Percentiles rank a stretch among this genome's conserved stretches.
Conservation (phyloP, 176 grass and related monocot species). For the Hordeum marinum region DNA sequence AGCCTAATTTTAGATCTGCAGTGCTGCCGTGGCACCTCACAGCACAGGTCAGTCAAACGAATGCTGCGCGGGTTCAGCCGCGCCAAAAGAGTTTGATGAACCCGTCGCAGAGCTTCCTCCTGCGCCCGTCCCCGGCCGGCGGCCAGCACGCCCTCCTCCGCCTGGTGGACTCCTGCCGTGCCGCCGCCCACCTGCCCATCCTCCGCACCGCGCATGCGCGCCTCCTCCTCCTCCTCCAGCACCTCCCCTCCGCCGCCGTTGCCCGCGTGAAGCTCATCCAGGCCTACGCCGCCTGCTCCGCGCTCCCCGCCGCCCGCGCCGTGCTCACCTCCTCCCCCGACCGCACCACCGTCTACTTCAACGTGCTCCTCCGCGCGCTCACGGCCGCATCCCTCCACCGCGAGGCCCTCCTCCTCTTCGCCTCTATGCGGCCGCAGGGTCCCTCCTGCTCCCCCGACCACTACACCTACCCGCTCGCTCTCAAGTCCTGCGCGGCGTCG, state of each 20-base stretch:
- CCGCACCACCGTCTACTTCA: conserved; percentile 45
- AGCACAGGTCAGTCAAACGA: background rate
- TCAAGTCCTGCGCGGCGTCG: conserved; percentile 56
- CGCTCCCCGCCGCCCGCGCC: conserved; percentile 35
- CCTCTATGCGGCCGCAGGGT: conserved; percentile 31
- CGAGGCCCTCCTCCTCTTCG: conserved; percentile 55
- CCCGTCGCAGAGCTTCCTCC: conserved; percentile 5
- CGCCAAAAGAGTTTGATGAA: background rate
- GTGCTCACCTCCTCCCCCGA: conserved; percentile 31
- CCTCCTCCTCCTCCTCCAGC: conserved; percentile 38
- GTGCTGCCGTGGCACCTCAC: no score
- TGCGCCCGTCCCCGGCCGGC: background rate
- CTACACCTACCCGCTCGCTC: conserved; percentile 74
- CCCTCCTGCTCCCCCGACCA: conserved; percentile 43
- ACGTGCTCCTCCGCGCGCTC: conserved; percentile 68
- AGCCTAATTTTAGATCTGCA: no score
- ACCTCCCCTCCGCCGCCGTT: conserved; percentile 21
- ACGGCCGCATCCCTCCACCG: conserved; percentile 36
- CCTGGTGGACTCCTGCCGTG: conserved; percentile 43
- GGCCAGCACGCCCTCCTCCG: conserved; percentile 26
- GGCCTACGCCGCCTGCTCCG: conserved; percentile 61
- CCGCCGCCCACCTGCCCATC: conserved; percentile 26
- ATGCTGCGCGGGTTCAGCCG: background rate
- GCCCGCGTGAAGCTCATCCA: conserved; percentile 64
- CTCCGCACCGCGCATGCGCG: conserved; percentile 51